Evolutionary conservation across 768 basidiomycete genomes (phyloP), one percentile per base, ranked within the genome.

Genomic region (Xerocomus brunneocitrinus): DNA sequence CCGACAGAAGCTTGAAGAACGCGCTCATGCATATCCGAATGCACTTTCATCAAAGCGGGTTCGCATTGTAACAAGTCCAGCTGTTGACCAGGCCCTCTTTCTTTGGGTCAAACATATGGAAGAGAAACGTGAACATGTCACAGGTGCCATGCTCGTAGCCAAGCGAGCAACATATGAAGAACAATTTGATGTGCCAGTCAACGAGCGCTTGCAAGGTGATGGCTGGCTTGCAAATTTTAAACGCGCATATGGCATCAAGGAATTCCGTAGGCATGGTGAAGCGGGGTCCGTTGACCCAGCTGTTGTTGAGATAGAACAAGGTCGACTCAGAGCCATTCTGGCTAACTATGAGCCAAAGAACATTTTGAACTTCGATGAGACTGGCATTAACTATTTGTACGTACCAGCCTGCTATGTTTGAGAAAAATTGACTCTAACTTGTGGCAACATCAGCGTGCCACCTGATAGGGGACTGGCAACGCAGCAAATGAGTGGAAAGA

Each of bases 401-500:
- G 5, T 27, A 27, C 27, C 5, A 6, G 27, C 27, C 27, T 3
- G 27, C 5, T 27, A 6, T 27, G 27, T 27, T 6, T 27, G 27
- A 27, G 5, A 27, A 6, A 6, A 27, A 27, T 6, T 27, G 27
- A 27, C 27, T 27, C 27, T 27, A 6, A 27, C 27, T 27, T 27
- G 27, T 6, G 27, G 27, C 27, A 27, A 40, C 10, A 4, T 31
- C 30, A 47, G 50, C 32, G 39, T 31, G 8, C 44, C n/a, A 5
- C 60, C 62, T 14, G 61, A 66, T 43, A 47, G 47, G 12, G 60
- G 62, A 2, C 60, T 65, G 27, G 55, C 62, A 22, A 59, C 50
- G 3, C 40, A 58, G 25, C 55, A 54, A 42, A 60, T 65, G 56
- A 56, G 49, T 36, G 60, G 58, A 2, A 58, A 59, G 38, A 65